Percentiles rank a stretch among this genome's conserved stretches.
phyloP scores from a whole-genome alignment of 192 early-diverging fungal species.

The Jimgerdemannia flammicorona region DNA sequence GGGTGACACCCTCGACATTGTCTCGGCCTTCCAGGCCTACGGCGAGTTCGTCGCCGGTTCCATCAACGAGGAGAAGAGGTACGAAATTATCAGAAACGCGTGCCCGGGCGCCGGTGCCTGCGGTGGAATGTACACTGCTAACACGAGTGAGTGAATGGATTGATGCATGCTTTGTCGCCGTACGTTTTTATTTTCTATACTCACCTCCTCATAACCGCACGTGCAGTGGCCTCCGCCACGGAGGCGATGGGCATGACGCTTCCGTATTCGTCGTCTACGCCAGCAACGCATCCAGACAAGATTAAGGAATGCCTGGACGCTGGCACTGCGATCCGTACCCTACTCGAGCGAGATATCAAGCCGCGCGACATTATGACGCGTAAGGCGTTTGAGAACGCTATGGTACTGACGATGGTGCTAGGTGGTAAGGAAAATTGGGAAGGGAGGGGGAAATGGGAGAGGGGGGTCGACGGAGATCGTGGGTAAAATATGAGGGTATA shows the following conservation, averaged over 20 bases:
- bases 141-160: slow-evolving; percentile 22
- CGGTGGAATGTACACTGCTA: slow-evolving; percentile 69
- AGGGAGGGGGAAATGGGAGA: too few species aligned
- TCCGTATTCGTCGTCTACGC: slow-evolving; percentile 94
- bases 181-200: neutral
- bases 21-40: slow-evolving; percentile 96
- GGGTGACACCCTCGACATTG: slow-evolving; percentile 81
- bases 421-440: slow-evolving; percentile 45
- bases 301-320: slow-evolving; percentile 82
- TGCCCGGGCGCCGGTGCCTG: slow-evolving; percentile 95
- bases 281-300: slow-evolving; percentile 87
- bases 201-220: neutral
- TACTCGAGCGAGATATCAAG: slow-evolving; percentile 90
- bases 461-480: too few species aligned
- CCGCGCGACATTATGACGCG: slow-evolving; percentile 97
- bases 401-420: slow-evolving; percentile 88
- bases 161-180: neutral
- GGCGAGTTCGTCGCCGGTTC: slow-evolving; percentile 90
- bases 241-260: slow-evolving; percentile 98
- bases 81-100: slow-evolving; percentile 65
- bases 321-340: slow-evolving; percentile 81
- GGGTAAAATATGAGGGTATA: too few species aligned
- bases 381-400: slow-evolving; percentile 94
- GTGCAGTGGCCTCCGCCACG: slow-evolving; percentile 87
- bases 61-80: slow-evolving; percentile 84